Base-by-base conservation (phyloP, 495 filamentous ascomycete genomes). In the Penicillium turbatum region DNA sequence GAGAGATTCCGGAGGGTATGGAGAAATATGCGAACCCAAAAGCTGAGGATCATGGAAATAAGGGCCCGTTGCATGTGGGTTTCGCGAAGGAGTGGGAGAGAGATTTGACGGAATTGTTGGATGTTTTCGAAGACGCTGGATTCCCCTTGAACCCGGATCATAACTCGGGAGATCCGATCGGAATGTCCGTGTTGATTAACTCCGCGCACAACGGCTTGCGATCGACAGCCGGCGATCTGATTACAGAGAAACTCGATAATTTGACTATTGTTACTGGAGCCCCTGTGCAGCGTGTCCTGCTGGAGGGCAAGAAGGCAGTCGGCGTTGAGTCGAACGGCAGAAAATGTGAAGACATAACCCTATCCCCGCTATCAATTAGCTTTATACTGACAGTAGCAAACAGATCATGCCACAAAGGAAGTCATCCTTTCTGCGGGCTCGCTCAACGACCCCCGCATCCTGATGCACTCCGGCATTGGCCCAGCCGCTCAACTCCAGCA, bases 121-220 rank as follows among this genome's bases (percentile, higher is more conserved):
- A 70, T 41, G 62, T 63, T 3, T 68, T 65, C 15, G 68, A 77
- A 48, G 46, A 76, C 37, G 61, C 65, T 16, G 80, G 81, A 57
- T 53, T 64, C 71, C 61, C 61, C 0, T 50, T 56, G 19, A 85
- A 82, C 42, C 69, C 65, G 1, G 81, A 84, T 57, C 70, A 77
- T 17, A 83, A 82, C 42, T 74, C 69, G 6, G 82, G 82, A 0
- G 73, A 84, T 51, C 80, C 79, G 0, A 69, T 83, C 35, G 82
- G 82, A 12, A 71, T 83, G 55, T 68, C 69, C 5, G 61, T 78
- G 11, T 63, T 68, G 31, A 71, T 75, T 58, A 73, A 67, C 37
- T 79, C 72, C n/a, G 60, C 74, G 10, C 61, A 69, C 35, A 53
- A 76, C 4, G 80, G 79, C 0, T 19, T 69, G 5, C 76, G 80